phyloP scores from a whole-genome alignment of 352 stramenopile species.

The Phytophthora citricola region DNA sequence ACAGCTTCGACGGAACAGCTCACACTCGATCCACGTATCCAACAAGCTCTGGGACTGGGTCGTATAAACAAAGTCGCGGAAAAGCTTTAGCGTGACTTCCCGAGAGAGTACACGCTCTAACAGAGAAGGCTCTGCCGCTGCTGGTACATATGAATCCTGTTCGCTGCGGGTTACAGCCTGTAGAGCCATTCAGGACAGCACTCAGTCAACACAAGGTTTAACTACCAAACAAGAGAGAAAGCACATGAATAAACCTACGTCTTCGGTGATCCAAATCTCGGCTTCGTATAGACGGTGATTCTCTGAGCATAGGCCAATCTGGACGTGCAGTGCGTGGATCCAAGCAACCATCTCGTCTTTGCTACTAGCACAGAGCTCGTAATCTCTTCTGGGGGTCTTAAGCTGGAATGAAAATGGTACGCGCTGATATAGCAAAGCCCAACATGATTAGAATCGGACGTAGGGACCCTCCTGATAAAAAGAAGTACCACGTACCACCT shows the following conservation, averaged over 20 bases:
- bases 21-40: constrained; percentile 88
- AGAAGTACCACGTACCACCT: constrained; percentile 57
- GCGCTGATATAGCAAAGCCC: constrained; percentile 37
- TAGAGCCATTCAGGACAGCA: background rate
- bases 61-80: constrained; percentile 79
- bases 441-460: constrained; percentile 6
- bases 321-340: constrained; percentile 82
- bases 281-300: constrained; percentile 84
- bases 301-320: constrained; percentile 81
- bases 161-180: constrained; percentile 73
- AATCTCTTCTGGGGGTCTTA: constrained; percentile 72
- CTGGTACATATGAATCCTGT: constrained; percentile 51
- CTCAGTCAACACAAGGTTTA: background rate
- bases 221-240: background rate
- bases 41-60: constrained; percentile 69
- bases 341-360: constrained; percentile 86
- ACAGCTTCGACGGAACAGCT: constrained; percentile 77
- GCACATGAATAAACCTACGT: constrained; percentile 48
- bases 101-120: constrained; percentile 72
- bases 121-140: constrained; percentile 59
- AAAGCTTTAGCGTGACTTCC: constrained; percentile 83
- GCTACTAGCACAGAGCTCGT: constrained; percentile 78
- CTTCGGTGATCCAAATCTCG: constrained; percentile 88
- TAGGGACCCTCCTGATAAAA: background rate
- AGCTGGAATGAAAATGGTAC: constrained; percentile 83